Conservation (phyloP, 371 early-diverging fungal genomes). For the Quaeritorhiza haematococci region DNA sequence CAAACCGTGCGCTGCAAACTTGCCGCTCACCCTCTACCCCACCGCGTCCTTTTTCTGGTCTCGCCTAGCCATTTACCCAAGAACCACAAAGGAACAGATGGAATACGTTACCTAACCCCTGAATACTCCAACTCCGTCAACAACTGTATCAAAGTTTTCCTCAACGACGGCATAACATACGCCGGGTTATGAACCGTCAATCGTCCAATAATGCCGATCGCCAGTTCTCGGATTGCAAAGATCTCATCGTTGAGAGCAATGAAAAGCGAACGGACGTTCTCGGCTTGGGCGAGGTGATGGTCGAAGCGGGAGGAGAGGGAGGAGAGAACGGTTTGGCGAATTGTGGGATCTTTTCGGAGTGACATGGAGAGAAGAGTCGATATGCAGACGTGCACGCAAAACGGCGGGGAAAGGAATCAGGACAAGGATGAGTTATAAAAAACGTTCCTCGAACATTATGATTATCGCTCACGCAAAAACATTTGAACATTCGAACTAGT, state of each 20-base stretch:
- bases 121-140: constrained; percentile 91
- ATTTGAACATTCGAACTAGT: no score
- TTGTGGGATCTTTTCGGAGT: constrained; percentile 52
- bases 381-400: background rate
- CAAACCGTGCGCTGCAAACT: no score
- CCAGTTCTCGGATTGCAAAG: constrained; percentile 81
- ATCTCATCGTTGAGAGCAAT: constrained; percentile 90
- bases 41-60: no score
- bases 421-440: no score
- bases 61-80: background rate
- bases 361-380: constrained; percentile 6
- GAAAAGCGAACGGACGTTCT: constrained; percentile 82
- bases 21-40: no score
- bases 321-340: constrained; percentile 74
- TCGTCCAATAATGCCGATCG: constrained; percentile 83
- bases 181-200: constrained; percentile 86
- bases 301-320: constrained; percentile 83
- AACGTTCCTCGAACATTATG: no score
- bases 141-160: constrained; percentile 83
- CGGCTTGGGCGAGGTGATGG: constrained; percentile 83
- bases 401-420: no score
- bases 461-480: constrained; percentile 9
- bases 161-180: constrained; percentile 82
- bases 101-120: constrained; percentile 47
- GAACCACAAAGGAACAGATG: background rate